Evolutionary conservation across 768 basidiomycete species (phyloP), one percentile per base, ranked within the genome.

Genomic region (Brasilioporus rufonigricans): DNA sequence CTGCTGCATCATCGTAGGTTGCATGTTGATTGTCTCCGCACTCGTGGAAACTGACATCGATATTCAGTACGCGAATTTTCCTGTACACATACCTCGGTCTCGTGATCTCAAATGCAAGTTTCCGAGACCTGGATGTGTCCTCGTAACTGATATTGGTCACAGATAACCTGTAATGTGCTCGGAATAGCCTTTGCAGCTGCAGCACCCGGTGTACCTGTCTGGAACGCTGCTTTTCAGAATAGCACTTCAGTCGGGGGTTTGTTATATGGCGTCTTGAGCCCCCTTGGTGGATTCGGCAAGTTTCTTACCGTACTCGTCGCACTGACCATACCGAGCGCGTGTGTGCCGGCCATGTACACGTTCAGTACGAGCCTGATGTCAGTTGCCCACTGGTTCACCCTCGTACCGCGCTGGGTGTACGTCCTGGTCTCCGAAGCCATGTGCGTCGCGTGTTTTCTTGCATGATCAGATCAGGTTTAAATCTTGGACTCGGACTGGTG

Each of bases 341-440:
- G 79, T 36, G 81, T 80, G 2, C 83, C 82, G 0, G 81, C 81
- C 36, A 81, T 84, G 73, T 85, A 85, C 64, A 77, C 77, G 13
- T 80, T 77, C 61, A 72, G 74, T 19, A 76, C 80, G 19, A 77
- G 76, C 41, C 65, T 77, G 50, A 76, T 77, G 76, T 64, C 74
- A 76, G 35, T 36, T 3, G 35, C 35, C 3, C 35, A 36, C 35
- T 36, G 35, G 14, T 36, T 36, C 14, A 16, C 35, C 35, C 16
- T 36, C 16, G 35, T 36, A 36, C 35, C 35, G 35, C 35, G 35
- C 35, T 36, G 35, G 70, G 67, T 80, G 8, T 77, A 76, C 49
- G 70, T 76, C n/a, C 51, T 80, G 44, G 50, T 80, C 32, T 77
- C 77, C 10, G 75, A 71, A 39, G 77, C 67, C 21, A 73, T 80